Conservation (phyloP, 2,329 filamentous ascomycete genomes). For the Diplodia seriata region DNA sequence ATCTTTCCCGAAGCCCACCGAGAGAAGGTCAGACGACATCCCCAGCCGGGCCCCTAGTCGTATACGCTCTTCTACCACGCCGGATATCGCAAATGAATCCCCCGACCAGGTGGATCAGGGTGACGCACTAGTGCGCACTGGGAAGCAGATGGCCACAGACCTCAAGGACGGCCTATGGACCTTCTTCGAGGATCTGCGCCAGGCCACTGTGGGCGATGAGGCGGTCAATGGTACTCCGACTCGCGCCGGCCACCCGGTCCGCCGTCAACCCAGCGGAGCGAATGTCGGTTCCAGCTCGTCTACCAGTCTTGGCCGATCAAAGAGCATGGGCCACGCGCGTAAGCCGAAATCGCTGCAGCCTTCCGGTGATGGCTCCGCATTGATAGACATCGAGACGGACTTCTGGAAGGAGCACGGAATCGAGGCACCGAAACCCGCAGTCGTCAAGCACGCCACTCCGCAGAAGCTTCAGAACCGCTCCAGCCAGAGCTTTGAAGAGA, state of each 20-base stretch:
- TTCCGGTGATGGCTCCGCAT: conserved; percentile 38
- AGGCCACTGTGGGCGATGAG: conserved; percentile 96
- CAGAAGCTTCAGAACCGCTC: conserved; percentile 48
- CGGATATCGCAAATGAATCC: conserved; percentile 42
- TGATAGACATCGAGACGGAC: conserved; percentile 48
- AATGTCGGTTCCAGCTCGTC: conserved; percentile 19
- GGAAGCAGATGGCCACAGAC: conserved; percentile 85
- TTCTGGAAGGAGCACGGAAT: conserved; percentile 55
- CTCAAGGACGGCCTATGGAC: conserved; percentile 90
- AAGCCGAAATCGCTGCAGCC: conserved; percentile 28
- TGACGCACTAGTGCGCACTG: conserved; percentile 49
- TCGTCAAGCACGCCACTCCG: conserved; percentile 43
- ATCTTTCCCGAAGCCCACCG: conserved; percentile 47
- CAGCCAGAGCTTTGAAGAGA: conserved; percentile 57
- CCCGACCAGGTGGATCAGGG: conserved; percentile 41
- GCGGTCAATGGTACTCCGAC: conserved; percentile 64
- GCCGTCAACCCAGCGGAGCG: conserved; percentile 25
- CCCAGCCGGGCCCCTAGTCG: conserved; percentile 34
- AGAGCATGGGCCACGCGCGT: conserved; percentile 17
- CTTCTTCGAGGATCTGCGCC: conserved; percentile 92
- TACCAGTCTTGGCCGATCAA: conserved; percentile 19
- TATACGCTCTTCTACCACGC: conserved; percentile 42
- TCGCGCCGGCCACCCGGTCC: conserved; percentile 4
- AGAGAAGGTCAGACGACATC: conserved; percentile 39
- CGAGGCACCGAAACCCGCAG: conserved; percentile 40